Percentiles rank a stretch among this genome's conserved stretches.
Evolutionary conservation across 768 basidiomycete species (phyloP).

Genomic region (Mrakia hoshinonis): DNA sequence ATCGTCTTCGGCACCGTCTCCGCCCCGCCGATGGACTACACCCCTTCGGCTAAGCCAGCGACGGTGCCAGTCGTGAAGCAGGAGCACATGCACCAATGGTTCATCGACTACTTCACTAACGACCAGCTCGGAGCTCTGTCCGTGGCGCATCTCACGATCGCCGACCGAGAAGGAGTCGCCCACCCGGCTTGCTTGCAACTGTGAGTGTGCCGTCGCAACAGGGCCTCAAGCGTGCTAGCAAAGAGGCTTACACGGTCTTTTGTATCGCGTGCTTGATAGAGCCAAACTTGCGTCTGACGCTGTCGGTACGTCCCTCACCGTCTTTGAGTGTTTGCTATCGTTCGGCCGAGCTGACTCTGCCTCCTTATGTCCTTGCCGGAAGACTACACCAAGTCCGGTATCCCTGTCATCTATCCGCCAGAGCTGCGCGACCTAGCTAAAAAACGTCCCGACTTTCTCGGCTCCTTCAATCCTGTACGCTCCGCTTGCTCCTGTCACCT

Average conservation of each 20-base stretch:
- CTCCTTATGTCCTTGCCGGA: not conserved
- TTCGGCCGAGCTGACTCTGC: not conserved
- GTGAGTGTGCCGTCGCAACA: too few relatives aligned
- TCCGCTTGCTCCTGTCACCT: not conserved
- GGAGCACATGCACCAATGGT: constrained; percentile 23
- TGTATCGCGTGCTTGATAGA: not conserved
- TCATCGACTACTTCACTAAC: constrained; percentile 20
- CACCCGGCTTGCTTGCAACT: constrained; percentile 7
- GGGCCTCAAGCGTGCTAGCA: too few relatives aligned
- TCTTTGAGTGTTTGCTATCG: not conserved
- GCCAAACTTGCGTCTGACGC: constrained; percentile 20
- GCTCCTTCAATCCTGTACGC: not conserved
- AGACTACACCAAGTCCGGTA: constrained; percentile 23
- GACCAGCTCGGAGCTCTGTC: constrained; percentile 16
- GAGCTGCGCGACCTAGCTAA: constrained; percentile 1
- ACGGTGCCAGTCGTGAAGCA: not conserved
- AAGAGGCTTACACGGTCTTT: not conserved
- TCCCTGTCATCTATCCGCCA: not conserved
- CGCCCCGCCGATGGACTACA: constrained; percentile 11
- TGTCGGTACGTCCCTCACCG: constrained; percentile 8
- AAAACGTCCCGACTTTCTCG: not conserved
- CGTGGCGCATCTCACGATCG: constrained; percentile 9
- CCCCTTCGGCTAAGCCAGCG: not conserved
- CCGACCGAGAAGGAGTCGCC: not conserved
- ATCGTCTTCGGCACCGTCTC: not conserved